phyloP scores from a whole-genome alignment of 768 basidiomycete genomes.

The Guyanaporus albipodus region DNA sequence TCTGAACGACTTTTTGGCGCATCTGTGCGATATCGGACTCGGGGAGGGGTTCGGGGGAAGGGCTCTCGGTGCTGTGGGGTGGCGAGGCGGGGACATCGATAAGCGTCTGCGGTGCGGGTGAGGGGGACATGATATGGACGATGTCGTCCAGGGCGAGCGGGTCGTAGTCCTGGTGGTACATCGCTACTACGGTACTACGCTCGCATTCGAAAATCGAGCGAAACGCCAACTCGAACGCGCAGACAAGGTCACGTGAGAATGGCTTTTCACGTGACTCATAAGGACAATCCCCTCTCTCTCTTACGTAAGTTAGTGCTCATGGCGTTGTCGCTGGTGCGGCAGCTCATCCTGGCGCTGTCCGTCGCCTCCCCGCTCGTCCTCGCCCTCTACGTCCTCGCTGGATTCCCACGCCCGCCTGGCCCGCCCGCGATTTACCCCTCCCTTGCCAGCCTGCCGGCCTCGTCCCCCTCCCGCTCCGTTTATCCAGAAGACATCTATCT shows the following conservation, averaged over 20 bases:
- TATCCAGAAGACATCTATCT: slow-evolving; percentile 70
- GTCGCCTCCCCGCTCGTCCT: slow-evolving; percentile 59
- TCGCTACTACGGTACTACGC: too few relatives aligned
- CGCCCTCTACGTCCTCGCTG: slow-evolving; percentile 56
- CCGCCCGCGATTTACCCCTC: slow-evolving; percentile 51
- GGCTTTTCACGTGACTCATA: slow-evolving; percentile 14
- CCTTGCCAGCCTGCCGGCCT: slow-evolving; percentile 53
- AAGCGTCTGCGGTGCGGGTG: slow-evolving; percentile 35
- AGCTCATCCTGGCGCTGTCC: slow-evolving; percentile 42
- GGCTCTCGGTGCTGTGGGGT: slow-evolving; percentile 17
- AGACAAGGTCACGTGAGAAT: slow-evolving; percentile 30
- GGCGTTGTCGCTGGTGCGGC: slow-evolving; percentile 9
- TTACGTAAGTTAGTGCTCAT: slow-evolving; percentile 14
- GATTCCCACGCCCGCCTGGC: slow-evolving; percentile 59
- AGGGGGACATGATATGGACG: slow-evolving; percentile 50
- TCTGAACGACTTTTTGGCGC: slow-evolving; percentile 42
- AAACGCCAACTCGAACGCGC: slow-evolving; percentile 38
- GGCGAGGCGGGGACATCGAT: slow-evolving; percentile 21
- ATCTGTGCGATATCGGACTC: slow-evolving; percentile 47
- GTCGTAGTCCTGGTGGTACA: slow-evolving; percentile 36
- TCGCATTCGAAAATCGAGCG: too few relatives aligned
- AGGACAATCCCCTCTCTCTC: too few relatives aligned
- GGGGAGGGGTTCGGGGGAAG: slow-evolving; percentile 38
- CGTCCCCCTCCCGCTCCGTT: slow-evolving; percentile 58
- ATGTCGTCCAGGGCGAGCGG: slow-evolving; percentile 53